These are phyloP conservation scores for Cyclanthera cordifolia DNA, from an alignment of 306 rosid species.

Conservation along the genomic window DNA sequence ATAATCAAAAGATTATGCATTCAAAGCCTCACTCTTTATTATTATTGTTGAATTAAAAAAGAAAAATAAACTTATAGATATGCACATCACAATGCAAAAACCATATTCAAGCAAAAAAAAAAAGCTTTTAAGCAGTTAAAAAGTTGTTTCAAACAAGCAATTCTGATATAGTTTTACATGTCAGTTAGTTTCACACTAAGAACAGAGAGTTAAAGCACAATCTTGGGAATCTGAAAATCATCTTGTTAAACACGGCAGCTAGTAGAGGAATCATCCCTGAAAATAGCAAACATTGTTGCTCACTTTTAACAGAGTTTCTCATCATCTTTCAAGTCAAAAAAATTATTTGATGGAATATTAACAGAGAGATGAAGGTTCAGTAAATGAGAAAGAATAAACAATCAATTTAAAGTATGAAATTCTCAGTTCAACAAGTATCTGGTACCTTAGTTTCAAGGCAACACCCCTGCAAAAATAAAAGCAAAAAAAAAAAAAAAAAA, in stretches of 20 bases:
- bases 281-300: not conserved
- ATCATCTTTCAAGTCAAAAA: not conserved
- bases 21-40: too few relatives aligned
- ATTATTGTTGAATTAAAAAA: too few relatives aligned
- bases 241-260: not conserved
- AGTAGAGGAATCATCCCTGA: not conserved
- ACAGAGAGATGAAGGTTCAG: not conserved
- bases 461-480: slow-evolving; percentile 1
- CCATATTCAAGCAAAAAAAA: too few relatives aligned
- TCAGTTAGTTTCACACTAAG: not conserved
- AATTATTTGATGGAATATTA: not conserved
- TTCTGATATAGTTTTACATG: too few relatives aligned
- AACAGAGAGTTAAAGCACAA: not conserved
- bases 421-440: not conserved
- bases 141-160: too few relatives aligned
- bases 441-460: not conserved
- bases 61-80: too few relatives aligned
- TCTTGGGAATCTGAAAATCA: not conserved
- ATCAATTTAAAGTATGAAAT: not conserved
- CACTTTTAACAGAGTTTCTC: not conserved
- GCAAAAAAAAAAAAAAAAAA: not conserved
- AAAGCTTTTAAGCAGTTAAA: too few relatives aligned
- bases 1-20: too few relatives aligned
- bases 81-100: too few relatives aligned
- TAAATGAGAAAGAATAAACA: not conserved